phyloP scores from a whole-genome alignment of 441 rosid species.

The Pelargonium fulgidum region DNA sequence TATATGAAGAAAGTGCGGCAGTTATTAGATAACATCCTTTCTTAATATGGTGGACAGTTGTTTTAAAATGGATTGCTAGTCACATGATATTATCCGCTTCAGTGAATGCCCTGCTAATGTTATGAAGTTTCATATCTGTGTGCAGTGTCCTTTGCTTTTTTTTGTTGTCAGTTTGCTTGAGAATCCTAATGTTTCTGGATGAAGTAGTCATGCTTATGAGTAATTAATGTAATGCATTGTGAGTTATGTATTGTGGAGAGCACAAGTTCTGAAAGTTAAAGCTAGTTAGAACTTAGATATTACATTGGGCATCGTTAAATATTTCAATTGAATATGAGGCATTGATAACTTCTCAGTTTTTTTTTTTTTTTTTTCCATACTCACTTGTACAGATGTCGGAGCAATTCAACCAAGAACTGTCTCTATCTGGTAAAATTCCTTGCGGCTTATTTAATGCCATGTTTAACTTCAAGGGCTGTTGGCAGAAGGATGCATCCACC shows the following conservation, averaged over 20 bases:
- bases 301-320: too few species aligned
- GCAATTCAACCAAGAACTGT: slow-evolving; percentile 68
- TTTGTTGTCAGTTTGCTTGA: not conserved
- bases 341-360: too few species aligned
- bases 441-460: slow-evolving; percentile 67
- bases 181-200: not conserved
- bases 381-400: slow-evolving; percentile 66
- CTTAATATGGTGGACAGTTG: not conserved
- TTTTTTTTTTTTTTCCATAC: not conserved
- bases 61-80: not conserved
- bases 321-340: too few species aligned
- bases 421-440: slow-evolving; percentile 72
- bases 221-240: not conserved
- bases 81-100: not conserved
- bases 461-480: slow-evolving; percentile 59
- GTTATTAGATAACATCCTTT: not conserved
- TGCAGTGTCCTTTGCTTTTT: not conserved
- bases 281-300: not conserved
- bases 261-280: not conserved
- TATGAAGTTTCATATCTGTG: not conserved
- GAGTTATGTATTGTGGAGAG: not conserved
- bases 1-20: not conserved
- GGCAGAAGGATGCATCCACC: slow-evolving; percentile 77
- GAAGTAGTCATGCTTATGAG: not conserved
- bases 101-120: not conserved